Evolutionary conservation across 2,329 filamentous ascomycete species (phyloP).

Genomic region (Colletotrichum sansevieriae): DNA sequence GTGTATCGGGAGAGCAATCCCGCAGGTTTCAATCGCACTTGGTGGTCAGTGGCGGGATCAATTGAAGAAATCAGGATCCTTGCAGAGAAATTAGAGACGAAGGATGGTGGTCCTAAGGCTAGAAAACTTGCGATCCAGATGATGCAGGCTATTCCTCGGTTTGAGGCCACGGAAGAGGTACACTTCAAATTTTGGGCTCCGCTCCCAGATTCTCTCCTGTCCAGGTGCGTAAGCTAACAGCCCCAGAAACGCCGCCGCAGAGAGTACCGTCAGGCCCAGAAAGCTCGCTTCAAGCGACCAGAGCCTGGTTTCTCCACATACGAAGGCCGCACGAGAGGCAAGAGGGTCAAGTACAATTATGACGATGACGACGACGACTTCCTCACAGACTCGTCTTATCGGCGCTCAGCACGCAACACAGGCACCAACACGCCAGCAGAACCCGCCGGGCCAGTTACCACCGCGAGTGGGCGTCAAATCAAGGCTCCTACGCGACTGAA

Average conservation of each 20-base stretch:
- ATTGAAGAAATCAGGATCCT: slow-evolving; percentile 87
- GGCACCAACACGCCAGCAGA: slow-evolving; percentile 80
- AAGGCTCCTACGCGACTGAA: slow-evolving; percentile 76
- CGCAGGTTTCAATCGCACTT: slow-evolving; percentile 79
- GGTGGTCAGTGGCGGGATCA: slow-evolving; percentile 92
- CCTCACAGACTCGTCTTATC: slow-evolving; percentile 70
- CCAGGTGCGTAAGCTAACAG: slow-evolving; percentile 2
- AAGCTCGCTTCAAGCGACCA: slow-evolving; percentile 87
- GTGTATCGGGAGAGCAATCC: slow-evolving; percentile 95
- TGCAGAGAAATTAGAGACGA: slow-evolving; percentile 79
- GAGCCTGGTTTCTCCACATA: slow-evolving; percentile 94
- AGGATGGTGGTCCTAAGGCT: slow-evolving; percentile 85
- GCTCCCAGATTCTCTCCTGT: slow-evolving; percentile 37
- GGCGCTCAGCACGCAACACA: slow-evolving; percentile 82
- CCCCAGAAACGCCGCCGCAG: slow-evolving; percentile 88
- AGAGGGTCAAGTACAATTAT: slow-evolving; percentile 96
- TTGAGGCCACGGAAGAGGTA: slow-evolving; percentile 94
- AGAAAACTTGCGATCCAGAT: slow-evolving; percentile 84
- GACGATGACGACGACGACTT: slow-evolving; percentile 87
- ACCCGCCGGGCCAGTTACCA: slow-evolving; percentile 71
- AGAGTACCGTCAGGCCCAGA: slow-evolving; percentile 88
- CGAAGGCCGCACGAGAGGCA: slow-evolving; percentile 94
- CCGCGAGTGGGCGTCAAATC: slow-evolving; percentile 89
- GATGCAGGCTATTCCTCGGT: slow-evolving; percentile 82
- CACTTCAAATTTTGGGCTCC: slow-evolving; percentile 8